phyloP scores from a whole-genome alignment of 805 yeast genomes.

The Candida coquimbonensis region DNA sequence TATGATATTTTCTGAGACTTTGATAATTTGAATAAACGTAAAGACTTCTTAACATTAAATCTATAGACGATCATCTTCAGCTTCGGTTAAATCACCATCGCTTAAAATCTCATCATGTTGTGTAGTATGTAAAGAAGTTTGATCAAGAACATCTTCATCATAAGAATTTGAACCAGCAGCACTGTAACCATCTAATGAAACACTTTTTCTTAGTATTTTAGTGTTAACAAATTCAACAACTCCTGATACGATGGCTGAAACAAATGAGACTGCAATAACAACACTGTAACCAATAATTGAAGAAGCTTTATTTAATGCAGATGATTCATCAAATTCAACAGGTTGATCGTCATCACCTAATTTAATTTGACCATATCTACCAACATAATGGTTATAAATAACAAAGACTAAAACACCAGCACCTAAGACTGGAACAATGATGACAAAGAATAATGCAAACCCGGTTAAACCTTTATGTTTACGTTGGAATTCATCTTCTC shows the following conservation, averaged over 20 bases:
- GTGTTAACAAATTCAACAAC: constrained; percentile 1
- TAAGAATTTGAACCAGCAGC: constrained; percentile 8
- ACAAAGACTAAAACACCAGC: constrained; percentile 56
- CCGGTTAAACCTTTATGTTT: constrained; percentile 52
- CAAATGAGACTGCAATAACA: constrained; percentile 22
- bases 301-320: constrained; percentile 44
- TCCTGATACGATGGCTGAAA: constrained; percentile 12
- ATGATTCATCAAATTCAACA: constrained; percentile 57
- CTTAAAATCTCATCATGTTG: constrained; percentile 22
- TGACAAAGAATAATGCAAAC: constrained; percentile 41
- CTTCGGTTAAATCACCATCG: constrained; percentile 25
- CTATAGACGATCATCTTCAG: constrained; percentile 20
- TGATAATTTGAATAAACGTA: neutral
- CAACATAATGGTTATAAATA: constrained; percentile 74
- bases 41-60: neutral
- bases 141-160: constrained; percentile 9
- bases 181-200: constrained; percentile 12
- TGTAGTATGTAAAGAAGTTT: constrained; percentile 14
- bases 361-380: constrained; percentile 80
- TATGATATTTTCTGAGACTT: neutral
- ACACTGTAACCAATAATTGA: constrained; percentile 26
- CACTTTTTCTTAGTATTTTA: constrained; percentile 4
- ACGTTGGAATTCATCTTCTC: constrained; percentile 51
- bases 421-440: constrained; percentile 47
- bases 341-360: constrained; percentile 74